These are phyloP conservation scores for Alternaria arborescens DNA, from an alignment of 2,329 filamentous ascomycete genomes.

Conservation along the genomic window DNA sequence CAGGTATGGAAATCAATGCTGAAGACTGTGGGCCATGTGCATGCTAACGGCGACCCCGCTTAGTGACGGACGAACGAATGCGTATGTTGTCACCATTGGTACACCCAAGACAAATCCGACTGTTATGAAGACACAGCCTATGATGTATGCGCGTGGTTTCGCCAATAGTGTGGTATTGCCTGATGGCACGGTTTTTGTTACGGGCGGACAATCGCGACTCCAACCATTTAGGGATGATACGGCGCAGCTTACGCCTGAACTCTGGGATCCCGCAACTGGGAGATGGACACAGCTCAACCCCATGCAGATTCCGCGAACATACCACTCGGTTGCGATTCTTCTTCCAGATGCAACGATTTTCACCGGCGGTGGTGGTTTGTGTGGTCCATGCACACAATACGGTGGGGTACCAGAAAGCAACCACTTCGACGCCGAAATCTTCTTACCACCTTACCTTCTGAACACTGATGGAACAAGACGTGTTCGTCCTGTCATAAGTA, in stretches of 20 bases:
- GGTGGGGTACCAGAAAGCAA: slow-evolving; percentile 46
- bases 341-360: slow-evolving; percentile 40
- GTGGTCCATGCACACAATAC: slow-evolving; percentile 50
- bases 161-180: slow-evolving; percentile 42
- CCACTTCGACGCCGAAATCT: slow-evolving; percentile 66
- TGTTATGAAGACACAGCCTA: slow-evolving; percentile 32
- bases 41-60: background rate
- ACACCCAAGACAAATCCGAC: slow-evolving; percentile 31
- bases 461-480: slow-evolving; percentile 55
- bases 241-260: slow-evolving; percentile 29
- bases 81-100: slow-evolving; percentile 61
- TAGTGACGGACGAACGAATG: slow-evolving; percentile 54
- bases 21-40: background rate
- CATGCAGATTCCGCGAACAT: slow-evolving; percentile 33
- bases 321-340: slow-evolving; percentile 41
- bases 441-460: slow-evolving; percentile 65
- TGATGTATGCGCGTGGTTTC: slow-evolving; percentile 43
- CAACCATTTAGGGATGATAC: slow-evolving; percentile 32
- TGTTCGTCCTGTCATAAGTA: slow-evolving; percentile 55
- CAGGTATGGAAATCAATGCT: background rate
- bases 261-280: slow-evolving; percentile 34
- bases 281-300: slow-evolving; percentile 36
- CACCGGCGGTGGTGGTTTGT: slow-evolving; percentile 52
- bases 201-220: slow-evolving; percentile 34
- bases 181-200: slow-evolving; percentile 46